These are phyloP conservation scores for Panaeolus cyanescens DNA, from an alignment of 768 basidiomycete species.

Conservation along the genomic window DNA sequence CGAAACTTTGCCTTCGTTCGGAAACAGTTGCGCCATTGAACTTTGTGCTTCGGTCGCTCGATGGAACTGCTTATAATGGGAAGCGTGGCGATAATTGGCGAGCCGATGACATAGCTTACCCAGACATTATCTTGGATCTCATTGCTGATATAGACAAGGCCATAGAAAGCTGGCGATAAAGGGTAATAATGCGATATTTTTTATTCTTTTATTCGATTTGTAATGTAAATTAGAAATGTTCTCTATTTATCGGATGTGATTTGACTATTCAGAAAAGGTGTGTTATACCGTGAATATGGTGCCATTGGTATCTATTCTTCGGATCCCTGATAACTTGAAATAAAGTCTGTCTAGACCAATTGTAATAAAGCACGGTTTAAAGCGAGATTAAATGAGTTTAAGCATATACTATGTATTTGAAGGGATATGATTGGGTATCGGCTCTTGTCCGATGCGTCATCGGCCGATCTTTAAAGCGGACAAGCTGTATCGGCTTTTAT, in stretches of 20 bases:
- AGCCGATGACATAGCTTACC: slow-evolving; percentile 17
- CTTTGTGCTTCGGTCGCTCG: not conserved
- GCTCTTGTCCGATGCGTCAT: slow-evolving; percentile 4
- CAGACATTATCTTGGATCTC: slow-evolving; percentile 32
- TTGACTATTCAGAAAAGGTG: no score
- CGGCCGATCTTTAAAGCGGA: slow-evolving; percentile 20
- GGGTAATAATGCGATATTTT: slow-evolving; percentile 1
- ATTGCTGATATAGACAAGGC: slow-evolving; percentile 34
- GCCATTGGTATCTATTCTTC: no score
- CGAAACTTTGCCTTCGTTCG: not conserved
- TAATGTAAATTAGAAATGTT: not conserved
- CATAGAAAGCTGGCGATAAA: slow-evolving; percentile 30
- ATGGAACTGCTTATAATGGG: not conserved
- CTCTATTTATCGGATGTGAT: no score
- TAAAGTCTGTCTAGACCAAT: no score
- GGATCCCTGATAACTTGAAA: no score
- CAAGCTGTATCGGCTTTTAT: slow-evolving; percentile 14
- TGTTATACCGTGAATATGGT: no score
- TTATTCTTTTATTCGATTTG: not conserved
- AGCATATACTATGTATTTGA: not conserved
- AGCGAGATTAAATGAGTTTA: no score
- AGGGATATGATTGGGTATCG: slow-evolving; percentile 16
- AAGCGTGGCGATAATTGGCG: not conserved
- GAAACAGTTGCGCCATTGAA: not conserved
- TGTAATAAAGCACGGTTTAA: no score